Conservation (phyloP, 768 basidiomycete species). For the Mrakia blollopis region DNA sequence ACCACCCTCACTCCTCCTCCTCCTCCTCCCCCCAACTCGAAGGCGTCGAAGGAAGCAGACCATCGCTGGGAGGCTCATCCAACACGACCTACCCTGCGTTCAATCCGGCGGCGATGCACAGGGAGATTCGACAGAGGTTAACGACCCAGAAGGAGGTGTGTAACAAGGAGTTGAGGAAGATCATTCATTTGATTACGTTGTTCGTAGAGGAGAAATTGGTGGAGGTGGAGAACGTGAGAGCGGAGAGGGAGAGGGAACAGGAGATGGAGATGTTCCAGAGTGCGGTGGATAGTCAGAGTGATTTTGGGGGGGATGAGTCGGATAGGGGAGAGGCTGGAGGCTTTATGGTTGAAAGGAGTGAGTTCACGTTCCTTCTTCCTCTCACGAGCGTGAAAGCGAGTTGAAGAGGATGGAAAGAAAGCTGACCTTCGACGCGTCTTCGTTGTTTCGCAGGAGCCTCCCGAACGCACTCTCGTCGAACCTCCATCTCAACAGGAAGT, state of each 20-base stretch:
- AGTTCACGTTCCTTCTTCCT: neutral
- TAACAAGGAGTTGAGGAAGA: constrained; percentile 90
- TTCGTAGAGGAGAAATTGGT: constrained; percentile 89
- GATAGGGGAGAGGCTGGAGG: constrained; percentile 76
- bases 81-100: constrained; percentile 36
- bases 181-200: constrained; percentile 86
- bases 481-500: constrained; percentile 39
- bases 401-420: neutral
- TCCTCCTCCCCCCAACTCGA: too few relatives aligned
- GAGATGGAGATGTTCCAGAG: neutral
- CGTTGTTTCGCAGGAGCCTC: constrained; percentile 13
- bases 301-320: constrained; percentile 35
- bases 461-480: constrained; percentile 35
- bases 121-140: constrained; percentile 88
- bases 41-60: constrained; percentile 31
- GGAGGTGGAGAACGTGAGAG: constrained; percentile 55
- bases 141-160: constrained; percentile 92
- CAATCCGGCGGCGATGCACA: constrained; percentile 52
- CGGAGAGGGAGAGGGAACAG: constrained; percentile 35
- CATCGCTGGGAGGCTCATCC: neutral
- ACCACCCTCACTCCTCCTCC: constrained; percentile 13
- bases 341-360: constrained; percentile 34
- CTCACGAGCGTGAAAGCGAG: too few relatives aligned
- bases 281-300: constrained; percentile 50
- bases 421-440: neutral